phyloP scores from a whole-genome alignment of 768 basidiomycete genomes.

The Termitomyces bulborhizus region DNA sequence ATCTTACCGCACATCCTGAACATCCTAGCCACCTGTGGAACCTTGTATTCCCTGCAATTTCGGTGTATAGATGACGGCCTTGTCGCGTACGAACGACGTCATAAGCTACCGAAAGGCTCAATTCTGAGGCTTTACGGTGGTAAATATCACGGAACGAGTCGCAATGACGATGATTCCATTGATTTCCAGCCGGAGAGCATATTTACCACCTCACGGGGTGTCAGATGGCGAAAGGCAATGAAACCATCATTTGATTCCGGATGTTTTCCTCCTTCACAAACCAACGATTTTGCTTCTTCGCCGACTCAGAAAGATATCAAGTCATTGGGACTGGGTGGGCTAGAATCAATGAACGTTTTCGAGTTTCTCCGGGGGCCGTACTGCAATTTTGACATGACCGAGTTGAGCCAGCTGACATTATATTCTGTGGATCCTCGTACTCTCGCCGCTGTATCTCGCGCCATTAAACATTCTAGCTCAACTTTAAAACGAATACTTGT shows the following conservation, averaged over 20 bases:
- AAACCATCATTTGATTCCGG: not conserved
- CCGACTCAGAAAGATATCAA: not conserved
- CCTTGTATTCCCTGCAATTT: not conserved
- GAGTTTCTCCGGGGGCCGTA: not conserved
- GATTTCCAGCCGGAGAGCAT: not conserved
- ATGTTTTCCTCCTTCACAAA: not conserved
- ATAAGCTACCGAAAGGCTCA: not conserved
- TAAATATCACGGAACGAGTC: not conserved
- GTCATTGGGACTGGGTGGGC: constrained; percentile 1
- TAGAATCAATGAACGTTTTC: not conserved
- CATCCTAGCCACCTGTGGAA: not conserved
- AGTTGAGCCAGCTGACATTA: not conserved
- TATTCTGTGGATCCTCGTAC: not conserved
- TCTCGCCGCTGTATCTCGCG: not conserved
- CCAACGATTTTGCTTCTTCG: not conserved
- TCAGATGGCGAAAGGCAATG: not conserved
- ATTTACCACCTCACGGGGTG: not conserved
- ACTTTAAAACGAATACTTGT: not conserved
- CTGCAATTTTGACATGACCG: not conserved
- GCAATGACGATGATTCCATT: not conserved
- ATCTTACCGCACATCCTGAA: not conserved
- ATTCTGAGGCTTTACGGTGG: not conserved
- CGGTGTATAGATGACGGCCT: not conserved
- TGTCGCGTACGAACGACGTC: not conserved
- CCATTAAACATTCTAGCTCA: not conserved